Conservation (phyloP, 768 basidiomycete species). For the Pleurotus tuoliensis region DNA sequence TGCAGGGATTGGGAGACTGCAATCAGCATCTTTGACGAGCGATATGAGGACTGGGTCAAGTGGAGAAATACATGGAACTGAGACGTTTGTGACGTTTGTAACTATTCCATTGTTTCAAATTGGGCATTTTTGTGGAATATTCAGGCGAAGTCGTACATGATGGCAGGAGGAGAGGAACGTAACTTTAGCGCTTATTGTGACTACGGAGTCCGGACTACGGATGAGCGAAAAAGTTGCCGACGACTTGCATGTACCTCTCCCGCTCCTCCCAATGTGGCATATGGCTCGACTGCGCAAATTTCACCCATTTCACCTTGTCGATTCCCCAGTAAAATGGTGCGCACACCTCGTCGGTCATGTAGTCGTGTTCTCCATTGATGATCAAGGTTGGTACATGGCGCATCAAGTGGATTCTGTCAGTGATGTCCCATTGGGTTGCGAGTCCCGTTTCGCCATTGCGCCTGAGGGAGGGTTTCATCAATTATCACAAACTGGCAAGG, state of each 20-base stretch:
- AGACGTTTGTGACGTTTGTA: not conserved
- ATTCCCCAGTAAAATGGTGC: slow-evolving; percentile 28
- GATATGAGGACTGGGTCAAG: slow-evolving; percentile 1
- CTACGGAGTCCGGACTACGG: not conserved
- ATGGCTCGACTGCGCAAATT: slow-evolving; percentile 26
- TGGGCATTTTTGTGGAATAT: too few species aligned
- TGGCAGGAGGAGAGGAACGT: too few species aligned
- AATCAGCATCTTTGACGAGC: slow-evolving; percentile 7
- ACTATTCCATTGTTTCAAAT: too few species aligned
- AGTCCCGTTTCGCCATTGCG: slow-evolving; percentile 29
- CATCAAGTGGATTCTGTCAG: slow-evolving; percentile 20
- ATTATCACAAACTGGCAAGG: not conserved
- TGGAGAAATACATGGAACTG: slow-evolving; percentile 6
- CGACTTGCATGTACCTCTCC: slow-evolving; percentile 21
- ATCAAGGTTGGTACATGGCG: slow-evolving; percentile 24
- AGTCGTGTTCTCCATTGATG: slow-evolving; percentile 33
- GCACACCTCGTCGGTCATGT: slow-evolving; percentile 29
- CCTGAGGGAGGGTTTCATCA: not conserved
- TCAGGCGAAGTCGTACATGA: too few species aligned
- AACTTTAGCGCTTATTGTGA: not conserved
- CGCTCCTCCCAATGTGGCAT: slow-evolving; percentile 28
- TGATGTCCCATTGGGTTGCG: slow-evolving; percentile 21
- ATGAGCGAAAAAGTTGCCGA: slow-evolving; percentile 20
- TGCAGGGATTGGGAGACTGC: slow-evolving; percentile 13
- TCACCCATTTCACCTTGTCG: slow-evolving; percentile 26